A percentile compares a stretch with the other conserved stretches of the same genome.
Conservation (phyloP, 1,139 yeast genomes). For the Kluyveromyces sp. region DNA sequence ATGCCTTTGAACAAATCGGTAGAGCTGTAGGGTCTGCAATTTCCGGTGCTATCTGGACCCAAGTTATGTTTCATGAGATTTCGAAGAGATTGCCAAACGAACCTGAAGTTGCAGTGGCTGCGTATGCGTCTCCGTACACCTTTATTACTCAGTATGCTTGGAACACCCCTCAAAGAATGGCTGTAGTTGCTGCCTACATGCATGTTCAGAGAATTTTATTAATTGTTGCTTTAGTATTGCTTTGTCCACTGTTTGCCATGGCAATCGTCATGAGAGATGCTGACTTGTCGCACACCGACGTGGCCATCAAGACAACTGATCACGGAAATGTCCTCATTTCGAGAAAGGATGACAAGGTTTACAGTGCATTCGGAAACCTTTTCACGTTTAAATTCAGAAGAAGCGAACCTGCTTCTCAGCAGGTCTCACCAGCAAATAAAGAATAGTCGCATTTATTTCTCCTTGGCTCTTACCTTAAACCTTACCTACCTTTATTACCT, state of each 20-base stretch:
- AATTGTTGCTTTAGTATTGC: constrained; percentile 40
- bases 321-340: no score
- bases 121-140: constrained; percentile 44
- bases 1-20: constrained; percentile 51
- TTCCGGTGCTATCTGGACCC: constrained; percentile 59
- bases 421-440: no score
- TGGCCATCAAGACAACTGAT: no score
- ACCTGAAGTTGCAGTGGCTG: constrained; percentile 38
- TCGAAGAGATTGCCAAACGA: constrained; percentile 19
- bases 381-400: no score
- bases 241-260: constrained; percentile 34
- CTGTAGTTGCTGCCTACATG: constrained; percentile 48
- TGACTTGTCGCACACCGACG: constrained; percentile 27
- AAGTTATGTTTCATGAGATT: constrained; percentile 34
- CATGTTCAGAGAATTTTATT: constrained; percentile 43
- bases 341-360: no score
- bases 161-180: constrained; percentile 49
- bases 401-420: no score
- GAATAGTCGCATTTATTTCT: no score
- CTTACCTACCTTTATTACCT: no score
- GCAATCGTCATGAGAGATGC: constrained; percentile 50
- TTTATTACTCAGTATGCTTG: constrained; percentile 42
- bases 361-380: no score
- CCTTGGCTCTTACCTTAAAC: no score
- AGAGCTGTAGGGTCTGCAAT: constrained; percentile 40